These are phyloP conservation scores for Alternaria sp. DNA, from an alignment of 2,329 filamentous ascomycete species.

Conservation along the genomic window DNA sequence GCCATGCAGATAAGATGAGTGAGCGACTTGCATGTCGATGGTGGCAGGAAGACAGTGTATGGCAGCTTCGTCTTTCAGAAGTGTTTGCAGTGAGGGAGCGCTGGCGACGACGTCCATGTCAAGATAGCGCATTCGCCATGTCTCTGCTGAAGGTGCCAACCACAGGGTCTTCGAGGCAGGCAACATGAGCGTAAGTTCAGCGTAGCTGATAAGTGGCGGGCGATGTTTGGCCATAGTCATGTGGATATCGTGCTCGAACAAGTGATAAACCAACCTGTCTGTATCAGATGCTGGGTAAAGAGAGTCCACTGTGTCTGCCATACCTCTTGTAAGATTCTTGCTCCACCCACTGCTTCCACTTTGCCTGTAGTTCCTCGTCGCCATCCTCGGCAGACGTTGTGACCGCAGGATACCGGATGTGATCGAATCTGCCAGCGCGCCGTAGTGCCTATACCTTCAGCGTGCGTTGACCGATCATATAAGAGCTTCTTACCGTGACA, in stretches of 20 bases:
- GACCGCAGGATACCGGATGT: conserved; percentile 38
- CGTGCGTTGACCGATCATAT: not conserved
- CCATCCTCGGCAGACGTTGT: not conserved
- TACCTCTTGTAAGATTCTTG: conserved; percentile 66
- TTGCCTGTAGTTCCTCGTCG: conserved; percentile 60
- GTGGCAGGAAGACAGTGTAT: conserved; percentile 57
- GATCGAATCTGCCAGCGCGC: conserved; percentile 62
- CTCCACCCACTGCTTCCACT: conserved; percentile 69
- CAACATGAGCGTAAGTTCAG: conserved; percentile 69
- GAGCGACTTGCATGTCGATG: conserved; percentile 53
- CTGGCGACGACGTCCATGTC: not conserved
- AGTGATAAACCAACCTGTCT: conserved; percentile 24
- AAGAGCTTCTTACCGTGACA: conserved; percentile 43
- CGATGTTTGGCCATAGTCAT: conserved; percentile 28
- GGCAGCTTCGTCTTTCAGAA: conserved; percentile 51
- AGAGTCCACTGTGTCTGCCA: not conserved
- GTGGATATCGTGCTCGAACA: conserved; percentile 28
- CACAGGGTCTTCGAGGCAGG: conserved; percentile 68
- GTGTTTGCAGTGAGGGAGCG: conserved; percentile 9
- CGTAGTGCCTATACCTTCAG: conserved; percentile 52
- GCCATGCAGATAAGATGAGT: conserved; percentile 22
- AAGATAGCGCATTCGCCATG: conserved; percentile 65
- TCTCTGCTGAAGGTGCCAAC: conserved; percentile 65
- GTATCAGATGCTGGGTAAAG: not conserved
- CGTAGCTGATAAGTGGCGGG: conserved; percentile 68